Percentiles rank a stretch among this genome's conserved stretches.
Evolutionary conservation across 2,329 filamentous ascomycete species (phyloP).

Genomic region (Leptoxyphium fumago): DNA sequence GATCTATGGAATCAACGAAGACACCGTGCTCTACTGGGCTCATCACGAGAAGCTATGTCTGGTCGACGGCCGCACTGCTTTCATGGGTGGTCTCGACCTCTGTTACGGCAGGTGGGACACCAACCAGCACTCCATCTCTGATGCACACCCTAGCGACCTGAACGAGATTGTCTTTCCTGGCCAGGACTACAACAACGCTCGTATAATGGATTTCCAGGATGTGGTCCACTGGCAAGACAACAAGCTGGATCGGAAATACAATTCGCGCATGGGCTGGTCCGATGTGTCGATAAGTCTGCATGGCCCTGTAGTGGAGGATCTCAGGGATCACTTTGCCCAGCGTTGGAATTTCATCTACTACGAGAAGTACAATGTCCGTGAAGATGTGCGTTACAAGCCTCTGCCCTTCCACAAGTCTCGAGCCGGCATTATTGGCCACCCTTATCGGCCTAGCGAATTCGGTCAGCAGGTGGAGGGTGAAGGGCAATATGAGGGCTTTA

Average conservation of each 20-base stretch:
- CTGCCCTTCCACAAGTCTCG: slow-evolving; percentile 22
- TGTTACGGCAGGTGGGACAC: slow-evolving; percentile 83
- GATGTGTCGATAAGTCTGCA: slow-evolving; percentile 66
- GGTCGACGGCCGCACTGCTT: slow-evolving; percentile 62
- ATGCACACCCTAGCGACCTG: slow-evolving; percentile 65
- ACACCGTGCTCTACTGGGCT: slow-evolving; percentile 77
- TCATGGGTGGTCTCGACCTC: slow-evolving; percentile 84
- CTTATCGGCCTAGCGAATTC: slow-evolving; percentile 12
- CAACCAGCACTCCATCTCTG: slow-evolving; percentile 65
- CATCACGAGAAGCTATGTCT: slow-evolving; percentile 86
- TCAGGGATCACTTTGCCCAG: slow-evolving; percentile 66
- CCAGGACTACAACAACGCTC: slow-evolving; percentile 85
- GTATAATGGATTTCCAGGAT: slow-evolving; percentile 65
- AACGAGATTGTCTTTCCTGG: slow-evolving; percentile 69
- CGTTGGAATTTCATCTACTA: slow-evolving; percentile 86
- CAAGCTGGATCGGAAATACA: slow-evolving; percentile 57
- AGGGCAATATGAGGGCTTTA: slow-evolving; percentile 18
- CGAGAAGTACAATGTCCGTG: slow-evolving; percentile 57
- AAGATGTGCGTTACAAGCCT: slow-evolving; percentile 33
- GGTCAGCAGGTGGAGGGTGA: slow-evolving; percentile 13
- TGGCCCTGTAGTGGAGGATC: slow-evolving; percentile 60
- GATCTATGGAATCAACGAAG: slow-evolving; percentile 68
- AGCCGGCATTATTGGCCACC: slow-evolving; percentile 20
- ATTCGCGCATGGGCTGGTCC: slow-evolving; percentile 83
- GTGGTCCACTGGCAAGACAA: slow-evolving; percentile 75